Conservation (phyloP, 1,284 basidiomycete species). For the Malassezia japonica region DNA sequence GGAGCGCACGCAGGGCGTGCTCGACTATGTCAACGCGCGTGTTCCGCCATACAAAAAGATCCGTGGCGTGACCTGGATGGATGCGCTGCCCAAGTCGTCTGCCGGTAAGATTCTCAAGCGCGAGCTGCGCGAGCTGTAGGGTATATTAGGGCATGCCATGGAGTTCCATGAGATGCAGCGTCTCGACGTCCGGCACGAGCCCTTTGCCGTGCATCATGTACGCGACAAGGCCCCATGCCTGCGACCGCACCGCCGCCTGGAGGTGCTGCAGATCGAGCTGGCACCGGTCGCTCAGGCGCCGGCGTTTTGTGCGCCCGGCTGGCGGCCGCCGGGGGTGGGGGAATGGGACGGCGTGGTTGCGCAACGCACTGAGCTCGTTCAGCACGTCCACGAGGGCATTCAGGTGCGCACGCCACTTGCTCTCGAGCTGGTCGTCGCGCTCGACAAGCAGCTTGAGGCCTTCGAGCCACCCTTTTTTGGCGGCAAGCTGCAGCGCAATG, state of each 20-base stretch:
- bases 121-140: constrained; percentile 20
- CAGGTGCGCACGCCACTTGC: constrained; percentile 1
- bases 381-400: background rate
- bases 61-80: constrained; percentile 34
- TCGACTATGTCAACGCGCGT: constrained; percentile 29
- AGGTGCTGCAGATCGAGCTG: background rate
- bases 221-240: constrained; percentile 11
- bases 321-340: too few relatives aligned
- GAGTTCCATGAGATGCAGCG: constrained; percentile 10
- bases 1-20: constrained; percentile 19
- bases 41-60: constrained; percentile 44
- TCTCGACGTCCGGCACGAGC: constrained; percentile 12
- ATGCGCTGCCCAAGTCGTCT: constrained; percentile 28
- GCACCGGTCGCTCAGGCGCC: constrained; percentile 6
- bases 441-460: constrained; percentile 10
- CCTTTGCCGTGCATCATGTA: constrained; percentile 16
- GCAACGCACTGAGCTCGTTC: background rate
- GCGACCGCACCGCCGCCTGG: constrained; percentile 2
- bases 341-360: too few relatives aligned
- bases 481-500: constrained; percentile 14
- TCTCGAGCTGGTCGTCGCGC: constrained; percentile 11
- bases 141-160: constrained; percentile 4
- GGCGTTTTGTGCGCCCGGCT: constrained; percentile 6
- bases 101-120: constrained; percentile 44
- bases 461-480: constrained; percentile 6